Evolutionary conservation across 169 alveolate species (phyloP).

Genomic region (Plasmodium coatneyi): DNA sequence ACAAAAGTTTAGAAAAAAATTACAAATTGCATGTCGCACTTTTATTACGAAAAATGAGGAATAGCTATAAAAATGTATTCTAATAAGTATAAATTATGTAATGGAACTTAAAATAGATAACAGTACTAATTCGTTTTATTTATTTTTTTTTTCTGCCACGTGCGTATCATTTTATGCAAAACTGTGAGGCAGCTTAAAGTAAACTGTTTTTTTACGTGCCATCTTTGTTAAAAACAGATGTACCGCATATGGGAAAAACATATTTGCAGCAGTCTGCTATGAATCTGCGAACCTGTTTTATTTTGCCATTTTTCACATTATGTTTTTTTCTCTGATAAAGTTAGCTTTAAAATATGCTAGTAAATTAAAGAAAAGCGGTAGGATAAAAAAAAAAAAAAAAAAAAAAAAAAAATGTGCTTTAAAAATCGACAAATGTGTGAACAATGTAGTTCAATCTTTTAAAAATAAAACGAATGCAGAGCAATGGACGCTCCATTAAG

Average conservation of each 20-base stretch:
- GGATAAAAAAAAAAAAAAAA: background rate
- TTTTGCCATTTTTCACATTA: background rate
- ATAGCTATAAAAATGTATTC: background rate
- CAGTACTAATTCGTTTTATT: background rate
- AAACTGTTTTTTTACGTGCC: background rate
- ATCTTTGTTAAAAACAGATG: background rate
- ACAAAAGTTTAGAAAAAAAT: background rate
- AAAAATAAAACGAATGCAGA: background rate
- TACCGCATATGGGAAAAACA: background rate
- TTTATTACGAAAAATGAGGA: background rate
- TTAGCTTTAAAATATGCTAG: background rate
- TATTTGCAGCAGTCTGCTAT: background rate
- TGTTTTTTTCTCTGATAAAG: background rate
- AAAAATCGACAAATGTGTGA: background rate
- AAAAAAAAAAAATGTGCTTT: background rate
- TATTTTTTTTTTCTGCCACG: background rate
- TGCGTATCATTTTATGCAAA: background rate
- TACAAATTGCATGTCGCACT: background rate
- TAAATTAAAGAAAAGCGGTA: background rate
- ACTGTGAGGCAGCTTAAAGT: background rate
- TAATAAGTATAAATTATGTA: background rate
- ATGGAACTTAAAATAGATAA: background rate
- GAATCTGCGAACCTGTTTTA: background rate
- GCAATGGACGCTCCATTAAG: background rate
- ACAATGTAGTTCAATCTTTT: background rate